These are phyloP conservation scores for Vicia villosa DNA, from an alignment of 306 rosid genomes.

Conservation along the genomic window DNA sequence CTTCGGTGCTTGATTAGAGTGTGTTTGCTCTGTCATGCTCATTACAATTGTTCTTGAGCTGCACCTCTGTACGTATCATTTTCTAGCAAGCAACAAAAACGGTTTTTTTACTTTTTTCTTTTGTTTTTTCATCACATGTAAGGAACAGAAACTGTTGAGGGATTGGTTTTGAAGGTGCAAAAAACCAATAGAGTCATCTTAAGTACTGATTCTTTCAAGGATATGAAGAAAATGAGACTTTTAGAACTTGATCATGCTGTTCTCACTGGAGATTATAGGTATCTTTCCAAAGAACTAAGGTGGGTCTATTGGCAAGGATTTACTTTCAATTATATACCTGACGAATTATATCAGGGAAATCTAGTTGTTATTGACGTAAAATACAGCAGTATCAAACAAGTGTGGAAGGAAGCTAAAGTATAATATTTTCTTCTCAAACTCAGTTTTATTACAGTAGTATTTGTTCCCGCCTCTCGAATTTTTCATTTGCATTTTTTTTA, in stretches of 20 bases:
- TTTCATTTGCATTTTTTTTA: neutral
- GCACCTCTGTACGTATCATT: too few species aligned
- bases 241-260: conserved; percentile 36
- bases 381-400: conserved; percentile 34
- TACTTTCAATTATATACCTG: conserved; percentile 36
- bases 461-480: neutral
- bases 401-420: conserved; percentile 44
- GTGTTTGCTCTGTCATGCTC: too few species aligned
- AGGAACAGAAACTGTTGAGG: neutral
- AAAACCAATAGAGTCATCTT: neutral
- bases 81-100: too few species aligned
- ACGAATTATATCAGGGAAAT: conserved; percentile 4
- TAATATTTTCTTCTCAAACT: conserved; percentile 12
- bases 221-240: conserved; percentile 47
- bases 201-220: conserved; percentile 32
- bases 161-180: conserved; percentile 22
- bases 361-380: conserved; percentile 41
- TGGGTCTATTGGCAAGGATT: conserved; percentile 49
- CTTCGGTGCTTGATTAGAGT: too few species aligned
- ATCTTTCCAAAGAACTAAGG: conserved; percentile 23
- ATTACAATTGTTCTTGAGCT: too few species aligned
- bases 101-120: too few species aligned
- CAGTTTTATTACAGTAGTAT: conserved; percentile 32
- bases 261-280: neutral
- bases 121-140: neutral